Base-by-base conservation (phyloP, 805 yeast genomes). In the Candida chilensis region DNA sequence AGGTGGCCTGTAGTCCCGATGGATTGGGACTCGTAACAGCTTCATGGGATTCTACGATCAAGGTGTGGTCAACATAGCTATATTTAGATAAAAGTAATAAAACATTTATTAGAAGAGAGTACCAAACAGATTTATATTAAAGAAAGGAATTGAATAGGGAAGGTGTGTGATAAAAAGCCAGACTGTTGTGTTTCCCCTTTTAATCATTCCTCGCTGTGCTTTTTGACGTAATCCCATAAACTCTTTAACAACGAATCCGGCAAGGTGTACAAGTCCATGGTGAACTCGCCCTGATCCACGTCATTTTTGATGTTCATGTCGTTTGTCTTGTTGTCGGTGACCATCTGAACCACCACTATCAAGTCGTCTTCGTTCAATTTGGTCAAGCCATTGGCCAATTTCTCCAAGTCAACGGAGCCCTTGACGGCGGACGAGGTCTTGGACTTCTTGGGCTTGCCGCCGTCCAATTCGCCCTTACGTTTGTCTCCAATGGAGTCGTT, bases 261-360 rank as follows among this genome's bases (percentile, higher is more conserved):
- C 41, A 90, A 65, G 17, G 96, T 88, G 56, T 76, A 88, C 43
- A 90, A 70, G 59, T 90, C 98, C 84, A 90, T 85, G 32, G 94
- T 86, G 54, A 92, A 90, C 62, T 92, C 97, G 31, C 98, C 98
- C 45, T 85, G 90, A 38, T 90, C 97, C 30, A 85, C 87, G 47
- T 90, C 95, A 54, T 92, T 90, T 52, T 88, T 88, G 44, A 90
- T 81, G 57, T 82, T 87, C 95, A 90, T 90, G 29, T 90, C 97
- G 27, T 85, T 75, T 4, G 97, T 86, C 50, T 85, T 74, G 60
- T 92, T 92, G 54, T 90, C 97, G 27, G 95, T 87, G 24, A 90
- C 92, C 96, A 90, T 88, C 58, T 90, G 97, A 32, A 90, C 97
- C 29, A 92, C 92, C 20, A 87, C 94, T 30, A 92, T 74, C 42